phyloP scores from a whole-genome alignment of 2,329 filamentous ascomycete genomes.

The Ceratocystis variospora region DNA sequence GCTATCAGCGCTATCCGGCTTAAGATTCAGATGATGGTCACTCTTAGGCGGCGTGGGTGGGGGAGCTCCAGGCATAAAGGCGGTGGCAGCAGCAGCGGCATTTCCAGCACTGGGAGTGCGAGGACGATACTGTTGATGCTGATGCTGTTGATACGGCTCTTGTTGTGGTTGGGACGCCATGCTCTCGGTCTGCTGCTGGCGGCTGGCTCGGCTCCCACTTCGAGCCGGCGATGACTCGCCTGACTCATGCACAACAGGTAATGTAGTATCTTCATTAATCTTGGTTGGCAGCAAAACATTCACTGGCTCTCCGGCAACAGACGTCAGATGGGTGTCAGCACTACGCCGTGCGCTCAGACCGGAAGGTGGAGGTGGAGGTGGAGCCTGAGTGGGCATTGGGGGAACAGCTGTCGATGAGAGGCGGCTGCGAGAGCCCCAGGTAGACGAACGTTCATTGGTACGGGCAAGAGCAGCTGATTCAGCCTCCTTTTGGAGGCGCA shows the following conservation, averaged over 20 bases:
- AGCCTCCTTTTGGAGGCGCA: constrained; percentile 38
- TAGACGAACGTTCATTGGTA: constrained; percentile 26
- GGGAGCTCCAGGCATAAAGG: constrained; percentile 21
- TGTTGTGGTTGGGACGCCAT: neutral
- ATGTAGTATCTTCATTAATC: constrained; percentile 29
- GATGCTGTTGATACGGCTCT: neutral
- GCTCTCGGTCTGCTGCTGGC: constrained; percentile 21
- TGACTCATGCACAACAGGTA: constrained; percentile 86
- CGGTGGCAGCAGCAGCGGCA: constrained; percentile 23
- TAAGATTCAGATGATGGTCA: constrained; percentile 28
- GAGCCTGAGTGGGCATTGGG: constrained; percentile 34
- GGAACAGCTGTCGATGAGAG: constrained; percentile 25
- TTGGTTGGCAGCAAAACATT: neutral
- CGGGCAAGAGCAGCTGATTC: constrained; percentile 26
- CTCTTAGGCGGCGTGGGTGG: constrained; percentile 38
- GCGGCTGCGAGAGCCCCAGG: constrained; percentile 27
- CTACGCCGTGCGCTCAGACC: constrained; percentile 30
- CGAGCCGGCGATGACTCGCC: constrained; percentile 59
- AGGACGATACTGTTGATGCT: constrained; percentile 24
- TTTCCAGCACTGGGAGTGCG: constrained; percentile 27
- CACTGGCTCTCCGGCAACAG: neutral
- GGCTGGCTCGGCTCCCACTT: constrained; percentile 39
- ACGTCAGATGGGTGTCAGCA: constrained; percentile 25
- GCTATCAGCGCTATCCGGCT: constrained; percentile 36
- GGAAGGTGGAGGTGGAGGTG: constrained; percentile 30